Conservation (phyloP, 176 grass and related monocot species). For the Oryza glumipatula region DNA sequence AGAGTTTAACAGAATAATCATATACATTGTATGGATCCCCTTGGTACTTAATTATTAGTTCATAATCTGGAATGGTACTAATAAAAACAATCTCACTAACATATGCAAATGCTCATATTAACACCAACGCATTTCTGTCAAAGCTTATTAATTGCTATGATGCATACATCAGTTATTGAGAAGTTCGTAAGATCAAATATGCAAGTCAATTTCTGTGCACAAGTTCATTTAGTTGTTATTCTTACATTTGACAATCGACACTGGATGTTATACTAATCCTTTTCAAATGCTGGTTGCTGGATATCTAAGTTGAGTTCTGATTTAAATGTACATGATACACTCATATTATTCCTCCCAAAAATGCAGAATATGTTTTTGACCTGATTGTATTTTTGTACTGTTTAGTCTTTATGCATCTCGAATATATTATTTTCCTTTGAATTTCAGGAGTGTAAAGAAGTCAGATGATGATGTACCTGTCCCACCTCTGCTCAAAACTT, state of each 20-base stretch:
- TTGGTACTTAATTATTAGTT: not conserved
- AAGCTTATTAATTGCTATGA: not conserved
- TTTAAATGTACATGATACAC: conserved; percentile 9
- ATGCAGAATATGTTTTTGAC: not conserved
- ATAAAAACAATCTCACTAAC: not conserved
- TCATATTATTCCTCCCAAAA: not conserved
- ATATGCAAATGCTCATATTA: not conserved
- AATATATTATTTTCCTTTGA: conserved; percentile 23
- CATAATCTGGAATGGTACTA: not conserved
- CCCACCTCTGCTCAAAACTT: conserved; percentile 88
- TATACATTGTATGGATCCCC: conserved; percentile 3
- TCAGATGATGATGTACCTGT: conserved; percentile 91
- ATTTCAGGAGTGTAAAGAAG: conserved; percentile 89
- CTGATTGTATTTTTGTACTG: not conserved
- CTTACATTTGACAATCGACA: not conserved
- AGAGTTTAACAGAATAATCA: not conserved
- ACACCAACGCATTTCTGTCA: not conserved
- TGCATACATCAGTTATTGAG: not conserved
- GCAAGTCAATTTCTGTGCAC: not conserved
- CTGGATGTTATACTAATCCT: not conserved
- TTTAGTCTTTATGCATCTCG: not conserved
- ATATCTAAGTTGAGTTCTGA: not conserved
- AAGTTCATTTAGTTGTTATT: not conserved
- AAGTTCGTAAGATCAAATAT: not conserved
- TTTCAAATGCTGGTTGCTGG: not conserved